Evolutionary conservation across 164 flowering plant species (phyloP), one percentile per base, ranked within the genome.

Genomic region (Tetrastigma voinierianum): DNA sequence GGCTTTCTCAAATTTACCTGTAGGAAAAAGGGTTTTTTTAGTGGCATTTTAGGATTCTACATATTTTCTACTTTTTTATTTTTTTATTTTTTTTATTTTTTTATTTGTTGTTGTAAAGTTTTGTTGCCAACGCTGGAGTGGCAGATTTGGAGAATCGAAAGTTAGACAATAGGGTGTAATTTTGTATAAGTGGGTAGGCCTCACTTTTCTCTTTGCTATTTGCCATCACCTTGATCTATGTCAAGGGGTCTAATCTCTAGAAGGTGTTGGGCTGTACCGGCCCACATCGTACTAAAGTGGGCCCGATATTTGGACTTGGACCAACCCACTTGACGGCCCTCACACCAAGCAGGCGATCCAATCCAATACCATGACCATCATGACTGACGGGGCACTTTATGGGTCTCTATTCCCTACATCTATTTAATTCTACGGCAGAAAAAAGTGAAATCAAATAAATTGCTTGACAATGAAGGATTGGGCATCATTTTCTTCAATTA

Each of bases 161-260:
- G 10, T 25, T 16, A 3, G 16, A 40, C 15, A 24, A 6, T 23
- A 43, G 64, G 59, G 52, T 43, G 53, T 15, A 51, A 21, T 46
- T 56, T 23, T n/a, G 13, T 52, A 7, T 32, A 23, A 43, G 65
- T 60, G 70, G 24, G 8, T 54, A 61, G 45, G 59, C 23, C 21
- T 43, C 19, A 13, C 70, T 51, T 67, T 67, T 57, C 20, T 15
- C 47, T 67, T 58, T 57, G 70, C 58, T 63, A 17, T 67, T 58
- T 57, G 70, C 58, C 70, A 17, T 47, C 54, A 54, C 12, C 19
- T 20, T 60, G 52, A 14, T 5, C 52, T 4, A 14, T 15, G 15
- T 11, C 15, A 49, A 49, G 52, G n/a, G 15, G 52, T 49, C 52
- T 49, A 49, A 49, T 49, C 16, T 49, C 52, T 14, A 15, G 4